Base-by-base conservation (phyloP, 352 stramenopile genomes). In the Peronospora tabacina region DNA sequence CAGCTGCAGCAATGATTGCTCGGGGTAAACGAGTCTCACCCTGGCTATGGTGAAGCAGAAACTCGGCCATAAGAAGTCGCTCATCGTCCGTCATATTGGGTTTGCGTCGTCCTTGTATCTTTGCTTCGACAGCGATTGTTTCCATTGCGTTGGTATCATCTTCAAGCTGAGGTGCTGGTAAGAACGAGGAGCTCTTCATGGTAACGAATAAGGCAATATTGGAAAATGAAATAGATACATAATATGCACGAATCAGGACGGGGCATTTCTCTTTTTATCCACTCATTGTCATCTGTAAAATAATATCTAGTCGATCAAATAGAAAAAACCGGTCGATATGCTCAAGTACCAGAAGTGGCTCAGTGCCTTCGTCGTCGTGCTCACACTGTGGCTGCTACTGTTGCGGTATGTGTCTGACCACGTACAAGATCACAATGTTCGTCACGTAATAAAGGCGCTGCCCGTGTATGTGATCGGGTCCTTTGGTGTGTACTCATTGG, bases 321-420 rank as follows among this genome's bases (percentile, higher is more conserved):
- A 61, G 10, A 58, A 34, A 48, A 35, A 52, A 52, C 10, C 0
- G 11, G 24, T 42, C 39, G 37, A 15, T 8, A 88, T 86, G 72
- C 75, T 88, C 42, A 88, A 86, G 68, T 88, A 86, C 66, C 77
- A 86, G 59, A 85, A 78, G 64, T 86, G 77, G 74, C 58, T 88
- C 28, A 47, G 30, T 29, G 65, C 61, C 1, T 68, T 83, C 43
- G 55, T 74, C 28, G 48, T 70, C 16, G 55, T 81, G 46, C 56
- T 86, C 12, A 48, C 61, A 35, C 47, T 77, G 33, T 88, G 77
- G 77, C 54, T 82, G 33, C 28, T 77, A 35, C 61, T 84, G 39
- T 61, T 79, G 43, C 53, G 64, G 40, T 78, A 74, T 33, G 68
- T 63, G 26, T 44, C 58, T 12, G 54, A 65, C 6, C 48, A 48